phyloP scores from a whole-genome alignment of 495 filamentous ascomycete genomes.

The Neurospora tetrasperma region DNA sequence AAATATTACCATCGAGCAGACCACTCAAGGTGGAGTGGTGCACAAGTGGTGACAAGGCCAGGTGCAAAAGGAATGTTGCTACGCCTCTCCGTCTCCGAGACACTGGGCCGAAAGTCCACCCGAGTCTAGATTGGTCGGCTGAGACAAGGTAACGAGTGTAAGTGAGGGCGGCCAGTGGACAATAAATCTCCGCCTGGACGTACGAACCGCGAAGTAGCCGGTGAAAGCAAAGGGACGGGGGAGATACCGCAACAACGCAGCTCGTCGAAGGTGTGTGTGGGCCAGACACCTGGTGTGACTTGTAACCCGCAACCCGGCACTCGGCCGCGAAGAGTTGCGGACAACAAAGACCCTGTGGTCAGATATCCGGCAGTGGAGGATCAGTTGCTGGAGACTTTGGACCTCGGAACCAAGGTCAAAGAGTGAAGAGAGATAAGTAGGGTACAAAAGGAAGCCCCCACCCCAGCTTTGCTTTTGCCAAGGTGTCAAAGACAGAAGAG shows the following conservation, averaged over 20 bases:
- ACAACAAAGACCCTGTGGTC: not conserved
- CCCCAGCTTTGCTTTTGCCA: not conserved
- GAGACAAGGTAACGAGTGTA: not conserved
- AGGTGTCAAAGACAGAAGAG: not conserved
- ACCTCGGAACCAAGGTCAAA: not conserved
- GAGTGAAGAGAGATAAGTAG: not conserved
- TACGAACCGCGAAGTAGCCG: not conserved
- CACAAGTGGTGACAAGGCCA: not conserved
- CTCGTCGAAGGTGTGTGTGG: not conserved
- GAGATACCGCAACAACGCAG: not conserved
- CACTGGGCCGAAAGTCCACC: not conserved
- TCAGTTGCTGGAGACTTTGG: not conserved
- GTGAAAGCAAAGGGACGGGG: not conserved
- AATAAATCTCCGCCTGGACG: constrained; percentile 5
- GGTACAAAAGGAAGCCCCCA: not conserved
- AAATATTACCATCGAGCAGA: not conserved
- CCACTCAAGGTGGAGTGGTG: not conserved
- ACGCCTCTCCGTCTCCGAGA: not conserved
- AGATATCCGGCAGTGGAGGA: not conserved
- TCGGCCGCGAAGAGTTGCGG: not conserved
- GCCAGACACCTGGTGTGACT: not conserved
- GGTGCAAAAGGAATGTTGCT: not conserved
- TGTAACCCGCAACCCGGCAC: not conserved
- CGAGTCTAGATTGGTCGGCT: not conserved
- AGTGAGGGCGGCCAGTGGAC: not conserved